Conservation (phyloP, 129 eudicot genomes). For the Centrapalus pauciflorus region DNA sequence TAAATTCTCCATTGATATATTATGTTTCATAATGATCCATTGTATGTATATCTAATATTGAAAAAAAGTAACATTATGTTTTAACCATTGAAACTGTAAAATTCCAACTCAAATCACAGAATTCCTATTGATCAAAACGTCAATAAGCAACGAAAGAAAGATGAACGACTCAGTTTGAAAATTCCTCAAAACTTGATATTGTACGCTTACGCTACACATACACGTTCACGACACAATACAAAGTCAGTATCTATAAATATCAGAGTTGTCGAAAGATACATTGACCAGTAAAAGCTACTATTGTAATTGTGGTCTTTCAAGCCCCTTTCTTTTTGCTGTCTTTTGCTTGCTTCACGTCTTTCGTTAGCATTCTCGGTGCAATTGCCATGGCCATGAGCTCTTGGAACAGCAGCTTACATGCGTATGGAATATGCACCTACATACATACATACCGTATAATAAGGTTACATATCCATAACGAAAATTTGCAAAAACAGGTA, state of each 20-base stretch:
- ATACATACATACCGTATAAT: background rate
- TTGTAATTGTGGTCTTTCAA: conserved; percentile 16
- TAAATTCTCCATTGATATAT: too few species aligned
- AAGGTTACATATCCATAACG: background rate
- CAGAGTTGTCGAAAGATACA: background rate
- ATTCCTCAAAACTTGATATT: background rate
- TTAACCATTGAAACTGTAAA: too few species aligned
- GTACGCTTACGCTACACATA: too few species aligned
- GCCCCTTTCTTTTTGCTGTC: conserved; percentile 59
- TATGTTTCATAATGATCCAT: too few species aligned
- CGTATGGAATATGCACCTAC: conserved; percentile 64
- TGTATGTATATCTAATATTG: too few species aligned
- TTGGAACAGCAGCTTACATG: conserved; percentile 53
- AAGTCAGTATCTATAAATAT: background rate
- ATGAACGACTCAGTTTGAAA: background rate
- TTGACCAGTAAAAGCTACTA: background rate
- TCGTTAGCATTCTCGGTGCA: conserved; percentile 46
- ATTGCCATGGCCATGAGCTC: conserved; percentile 67
- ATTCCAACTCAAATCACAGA: too few species aligned
- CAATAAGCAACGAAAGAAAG: background rate
- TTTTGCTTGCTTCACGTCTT: conserved; percentile 48
- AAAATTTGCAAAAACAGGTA: too few species aligned
- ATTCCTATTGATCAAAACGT: too few species aligned
- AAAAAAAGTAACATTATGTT: too few species aligned
- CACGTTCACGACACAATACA: background rate